These are phyloP conservation scores for Candida tropicalis DNA, from an alignment of 1,139 yeast genomes.

Conservation along the genomic window DNA sequence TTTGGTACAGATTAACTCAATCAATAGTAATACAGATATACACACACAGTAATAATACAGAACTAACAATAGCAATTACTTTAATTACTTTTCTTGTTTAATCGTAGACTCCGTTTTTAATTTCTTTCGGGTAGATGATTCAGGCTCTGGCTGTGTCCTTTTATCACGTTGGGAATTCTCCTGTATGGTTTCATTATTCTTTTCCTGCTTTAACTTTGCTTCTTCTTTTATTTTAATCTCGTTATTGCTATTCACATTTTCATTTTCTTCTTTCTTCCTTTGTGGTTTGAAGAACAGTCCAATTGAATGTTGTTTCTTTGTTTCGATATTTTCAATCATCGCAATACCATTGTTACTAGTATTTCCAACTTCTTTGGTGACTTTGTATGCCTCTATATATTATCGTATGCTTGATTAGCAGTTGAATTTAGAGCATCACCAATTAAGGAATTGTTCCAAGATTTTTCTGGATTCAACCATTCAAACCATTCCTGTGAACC, in stretches of 20 bases:
- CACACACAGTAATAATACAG: too few relatives aligned
- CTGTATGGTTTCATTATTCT: not conserved
- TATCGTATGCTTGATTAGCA: constrained; percentile 41
- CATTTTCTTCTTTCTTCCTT: constrained; percentile 13
- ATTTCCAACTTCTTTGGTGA: constrained; percentile 67
- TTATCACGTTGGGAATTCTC: not conserved
- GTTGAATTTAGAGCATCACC: constrained; percentile 39
- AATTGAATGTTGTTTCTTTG: constrained; percentile 27
- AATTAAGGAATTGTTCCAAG: constrained; percentile 40
- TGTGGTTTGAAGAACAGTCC: constrained; percentile 28
- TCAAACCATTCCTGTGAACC: constrained; percentile 54
- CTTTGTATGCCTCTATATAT: constrained; percentile 58
- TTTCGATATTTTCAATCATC: constrained; percentile 33
- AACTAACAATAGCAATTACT: not conserved
- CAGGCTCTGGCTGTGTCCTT: constrained; percentile 1
- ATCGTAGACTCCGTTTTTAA: not conserved
- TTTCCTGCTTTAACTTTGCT: constrained; percentile 1
- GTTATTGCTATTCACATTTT: too few relatives aligned
- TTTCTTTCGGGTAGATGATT: not conserved
- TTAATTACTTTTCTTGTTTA: constrained; percentile 4
- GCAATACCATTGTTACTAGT: constrained; percentile 50
- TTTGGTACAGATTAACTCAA: too few relatives aligned
- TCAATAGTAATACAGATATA: too few relatives aligned
- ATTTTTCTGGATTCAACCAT: constrained; percentile 61
- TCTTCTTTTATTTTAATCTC: constrained; percentile 2